Percentiles rank a stretch among this genome's conserved stretches.
These are phyloP conservation scores for Dalechampia spathulata DNA, from an alignment of 441 rosid genomes.

Conservation along the genomic window DNA sequence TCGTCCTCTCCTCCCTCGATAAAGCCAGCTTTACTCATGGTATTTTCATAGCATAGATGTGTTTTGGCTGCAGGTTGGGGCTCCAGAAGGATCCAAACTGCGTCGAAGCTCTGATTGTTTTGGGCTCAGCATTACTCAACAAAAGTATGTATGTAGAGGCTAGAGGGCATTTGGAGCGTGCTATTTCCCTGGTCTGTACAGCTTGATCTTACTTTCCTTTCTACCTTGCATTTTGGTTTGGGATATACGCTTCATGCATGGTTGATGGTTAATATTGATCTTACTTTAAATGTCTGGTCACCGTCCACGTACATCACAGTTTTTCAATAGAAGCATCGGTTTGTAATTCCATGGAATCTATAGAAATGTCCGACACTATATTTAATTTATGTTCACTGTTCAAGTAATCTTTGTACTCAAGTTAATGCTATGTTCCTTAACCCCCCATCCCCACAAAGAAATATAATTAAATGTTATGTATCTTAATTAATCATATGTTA, in stretches of 20 bases:
- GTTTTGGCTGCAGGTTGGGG: constrained; percentile 44
- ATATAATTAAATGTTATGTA: too few species aligned
- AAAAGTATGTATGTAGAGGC: constrained; percentile 52
- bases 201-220: too few species aligned
- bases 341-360: neutral
- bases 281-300: neutral
- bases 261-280: neutral
- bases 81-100: constrained; percentile 69
- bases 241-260: too few species aligned
- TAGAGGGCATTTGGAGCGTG: constrained; percentile 53
- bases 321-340: neutral
- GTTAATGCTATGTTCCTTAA: neutral
- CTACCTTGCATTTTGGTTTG: neutral
- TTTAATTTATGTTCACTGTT: neutral
- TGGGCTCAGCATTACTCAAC: constrained; percentile 68
- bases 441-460: too few species aligned
- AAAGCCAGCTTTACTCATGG: neutral
- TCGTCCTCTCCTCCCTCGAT: neutral
- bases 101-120: constrained; percentile 43
- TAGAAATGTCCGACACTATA: neutral
- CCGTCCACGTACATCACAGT: neutral
- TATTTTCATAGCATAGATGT: constrained; percentile 2
- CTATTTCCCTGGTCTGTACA: constrained; percentile 72
- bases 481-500: neutral
- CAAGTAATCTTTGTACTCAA: neutral